phyloP scores from a whole-genome alignment of 73 alveolate genomes.

The Effrenium voratum region DNA sequence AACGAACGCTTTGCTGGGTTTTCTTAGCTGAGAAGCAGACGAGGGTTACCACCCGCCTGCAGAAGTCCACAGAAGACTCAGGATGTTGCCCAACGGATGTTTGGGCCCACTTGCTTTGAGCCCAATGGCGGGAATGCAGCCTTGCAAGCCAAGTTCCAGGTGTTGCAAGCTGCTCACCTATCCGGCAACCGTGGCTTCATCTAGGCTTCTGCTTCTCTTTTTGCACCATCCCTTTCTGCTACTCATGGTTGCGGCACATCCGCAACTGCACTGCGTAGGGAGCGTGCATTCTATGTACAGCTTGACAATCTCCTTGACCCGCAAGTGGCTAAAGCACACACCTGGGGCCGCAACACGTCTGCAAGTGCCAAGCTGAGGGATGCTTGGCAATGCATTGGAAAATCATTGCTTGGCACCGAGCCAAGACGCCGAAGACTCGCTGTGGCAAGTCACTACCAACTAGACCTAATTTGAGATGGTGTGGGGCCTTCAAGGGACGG shows the following conservation, averaged over 20 bases:
- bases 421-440: no score
- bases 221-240: no score
- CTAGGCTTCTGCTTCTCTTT: no score
- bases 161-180: background rate
- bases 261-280: background rate
- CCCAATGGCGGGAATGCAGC: background rate
- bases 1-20: slow-evolving; percentile 77
- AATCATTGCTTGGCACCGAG: no score
- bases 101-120: slow-evolving; percentile 74
- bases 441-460: no score
- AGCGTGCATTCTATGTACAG: background rate
- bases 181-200: background rate
- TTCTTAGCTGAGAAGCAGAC: slow-evolving; percentile 67
- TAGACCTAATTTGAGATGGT: no score
- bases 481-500: no score
- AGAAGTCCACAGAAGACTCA: slow-evolving; percentile 92
- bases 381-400: no score
- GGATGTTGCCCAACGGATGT: slow-evolving; percentile 90
- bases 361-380: no score
- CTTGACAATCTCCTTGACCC: slow-evolving; percentile 3
- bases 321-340: no score
- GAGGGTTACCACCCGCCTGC: slow-evolving; percentile 49
- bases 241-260: no score
- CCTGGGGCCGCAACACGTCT: no score
- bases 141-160: background rate